A percentile compares a stretch with the other conserved stretches of the same genome.
These are phyloP conservation scores for Pichia sp. DNA, from an alignment of 1,139 yeast species.

Conservation along the genomic window DNA sequence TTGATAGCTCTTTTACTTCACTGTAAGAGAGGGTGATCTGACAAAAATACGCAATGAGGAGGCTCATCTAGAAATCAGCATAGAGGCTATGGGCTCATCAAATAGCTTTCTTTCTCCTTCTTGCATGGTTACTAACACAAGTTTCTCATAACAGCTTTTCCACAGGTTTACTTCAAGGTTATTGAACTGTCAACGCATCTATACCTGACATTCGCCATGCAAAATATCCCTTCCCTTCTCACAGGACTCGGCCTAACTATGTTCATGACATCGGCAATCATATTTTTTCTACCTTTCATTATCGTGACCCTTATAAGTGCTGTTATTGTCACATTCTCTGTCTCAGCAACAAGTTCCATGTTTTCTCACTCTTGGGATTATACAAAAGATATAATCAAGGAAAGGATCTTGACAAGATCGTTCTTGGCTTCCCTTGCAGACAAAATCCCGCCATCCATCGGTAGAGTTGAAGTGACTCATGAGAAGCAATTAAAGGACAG, in stretches of 20 bases:
- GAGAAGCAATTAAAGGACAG: constrained; percentile 6
- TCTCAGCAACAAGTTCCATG: background rate
- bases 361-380: background rate
- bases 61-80: no score
- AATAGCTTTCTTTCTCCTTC: no score
- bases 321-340: constrained; percentile 1
- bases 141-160: no score
- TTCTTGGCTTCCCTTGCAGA: constrained; percentile 22
- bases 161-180: constrained; percentile 5
- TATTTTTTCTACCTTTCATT: constrained; percentile 6
- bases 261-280: no score
- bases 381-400: no score
- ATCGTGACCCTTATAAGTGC: constrained; percentile 3
- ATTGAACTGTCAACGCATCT: constrained; percentile 1
- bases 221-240: constrained; percentile 2
- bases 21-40: no score
- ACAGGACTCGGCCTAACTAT: no score
- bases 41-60: no score
- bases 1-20: no score
- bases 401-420: constrained; percentile 13
- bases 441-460: constrained; percentile 27
- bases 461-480: constrained; percentile 18
- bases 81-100: no score
- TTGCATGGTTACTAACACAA: no score
- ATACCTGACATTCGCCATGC: constrained; percentile 1